Conservation (phyloP, 805 yeast genomes). For the Debaryomyces tyrocola region DNA sequence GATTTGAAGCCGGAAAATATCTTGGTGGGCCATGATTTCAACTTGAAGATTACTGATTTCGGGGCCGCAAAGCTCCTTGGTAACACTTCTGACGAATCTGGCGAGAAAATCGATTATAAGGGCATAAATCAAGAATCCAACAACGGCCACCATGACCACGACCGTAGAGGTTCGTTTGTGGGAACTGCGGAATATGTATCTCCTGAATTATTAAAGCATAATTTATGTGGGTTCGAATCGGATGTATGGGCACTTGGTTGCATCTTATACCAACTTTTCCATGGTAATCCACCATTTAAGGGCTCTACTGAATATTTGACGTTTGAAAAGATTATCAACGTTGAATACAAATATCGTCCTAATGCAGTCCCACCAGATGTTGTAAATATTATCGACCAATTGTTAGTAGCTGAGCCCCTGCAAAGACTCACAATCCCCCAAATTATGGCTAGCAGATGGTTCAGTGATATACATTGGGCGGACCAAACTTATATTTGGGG, state of each 20-base stretch:
- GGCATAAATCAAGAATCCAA: slow-evolving; percentile 10
- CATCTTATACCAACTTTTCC: slow-evolving; percentile 76
- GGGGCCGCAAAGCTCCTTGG: slow-evolving; percentile 90
- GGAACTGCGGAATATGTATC: slow-evolving; percentile 98
- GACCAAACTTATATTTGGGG: slow-evolving; percentile 41
- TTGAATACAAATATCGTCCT: slow-evolving; percentile 57
- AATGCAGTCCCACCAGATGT: slow-evolving; percentile 30
- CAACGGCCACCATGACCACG: slow-evolving; percentile 36
- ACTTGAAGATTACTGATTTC: slow-evolving; percentile 90
- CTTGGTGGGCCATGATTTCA: slow-evolving; percentile 78
- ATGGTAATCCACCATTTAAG: slow-evolving; percentile 87
- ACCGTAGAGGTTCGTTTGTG: slow-evolving; percentile 70
- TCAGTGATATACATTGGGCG: slow-evolving; percentile 39
- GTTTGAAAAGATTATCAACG: slow-evolving; percentile 80
- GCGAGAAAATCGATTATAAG: slow-evolving; percentile 32
- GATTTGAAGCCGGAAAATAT: slow-evolving; percentile 96
- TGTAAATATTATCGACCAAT: slow-evolving; percentile 27
- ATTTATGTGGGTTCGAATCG: slow-evolving; percentile 77
- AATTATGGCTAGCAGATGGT: slow-evolving; percentile 36
- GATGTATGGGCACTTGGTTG: slow-evolving; percentile 97
- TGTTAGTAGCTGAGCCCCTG: slow-evolving; percentile 33
- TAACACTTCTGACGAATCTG: slow-evolving; percentile 29
- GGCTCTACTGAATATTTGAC: slow-evolving; percentile 83
- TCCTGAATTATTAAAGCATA: slow-evolving; percentile 80
- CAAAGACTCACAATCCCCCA: slow-evolving; percentile 32